These are phyloP conservation scores for Xenosphaeropsis pyriputrescens DNA, from an alignment of 2,329 filamentous ascomycete genomes.

Conservation along the genomic window DNA sequence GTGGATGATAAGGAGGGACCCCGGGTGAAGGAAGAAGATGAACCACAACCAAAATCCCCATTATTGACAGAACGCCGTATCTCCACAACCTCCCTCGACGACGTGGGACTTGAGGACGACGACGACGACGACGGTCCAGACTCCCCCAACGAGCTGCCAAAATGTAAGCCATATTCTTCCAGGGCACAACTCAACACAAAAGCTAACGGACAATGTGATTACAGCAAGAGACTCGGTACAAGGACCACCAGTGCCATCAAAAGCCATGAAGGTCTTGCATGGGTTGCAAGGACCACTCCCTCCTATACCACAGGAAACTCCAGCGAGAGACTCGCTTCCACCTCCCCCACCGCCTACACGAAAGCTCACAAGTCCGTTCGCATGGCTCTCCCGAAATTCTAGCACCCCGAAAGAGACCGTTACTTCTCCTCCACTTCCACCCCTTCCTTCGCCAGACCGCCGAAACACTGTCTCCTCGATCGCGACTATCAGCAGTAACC, in stretches of 20 bases:
- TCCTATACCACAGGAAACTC: constrained; percentile 28
- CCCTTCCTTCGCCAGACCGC: constrained; percentile 22
- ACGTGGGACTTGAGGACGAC: constrained; percentile 50
- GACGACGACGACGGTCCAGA: neutral
- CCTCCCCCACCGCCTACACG: constrained; percentile 28
- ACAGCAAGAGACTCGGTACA: constrained; percentile 18
- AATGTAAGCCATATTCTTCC: constrained; percentile 1
- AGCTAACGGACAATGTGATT: constrained; percentile 14
- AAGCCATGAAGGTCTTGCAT: constrained; percentile 38
- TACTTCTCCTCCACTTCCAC: constrained; percentile 34
- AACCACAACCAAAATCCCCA: constrained; percentile 26
- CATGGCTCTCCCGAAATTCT: constrained; percentile 64
- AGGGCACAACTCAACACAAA: neutral
- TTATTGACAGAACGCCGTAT: constrained; percentile 29
- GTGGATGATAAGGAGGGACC: constrained; percentile 14
- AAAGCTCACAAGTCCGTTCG: constrained; percentile 79
- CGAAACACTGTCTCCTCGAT: constrained; percentile 72
- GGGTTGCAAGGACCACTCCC: constrained; percentile 62
- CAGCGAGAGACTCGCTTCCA: constrained; percentile 5
- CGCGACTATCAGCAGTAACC: constrained; percentile 64
- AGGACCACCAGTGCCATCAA: constrained; percentile 9
- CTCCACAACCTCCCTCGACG: constrained; percentile 42
- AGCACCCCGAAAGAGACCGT: constrained; percentile 36
- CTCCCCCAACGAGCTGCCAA: neutral
- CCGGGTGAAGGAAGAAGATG: constrained; percentile 6